Base-by-base conservation (phyloP, 116 monocot species). In the Dioscorea cayenensis region DNA sequence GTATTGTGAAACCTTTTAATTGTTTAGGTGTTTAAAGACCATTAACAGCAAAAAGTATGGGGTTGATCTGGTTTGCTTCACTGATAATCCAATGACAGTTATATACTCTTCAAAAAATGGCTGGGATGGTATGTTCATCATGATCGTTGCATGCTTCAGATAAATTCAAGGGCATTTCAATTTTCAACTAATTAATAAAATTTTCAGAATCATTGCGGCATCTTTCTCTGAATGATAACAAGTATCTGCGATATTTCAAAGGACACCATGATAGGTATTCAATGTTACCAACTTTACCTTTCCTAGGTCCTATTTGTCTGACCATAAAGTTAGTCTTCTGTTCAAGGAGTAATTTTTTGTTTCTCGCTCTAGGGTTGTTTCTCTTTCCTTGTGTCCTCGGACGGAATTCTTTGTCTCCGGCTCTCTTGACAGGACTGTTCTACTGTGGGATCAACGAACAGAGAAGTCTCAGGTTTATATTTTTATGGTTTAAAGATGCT, bases 11-110 rank as follows among this genome's bases (percentile, higher is more conserved):
- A 64, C 60, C 59, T 68, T 14, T 1, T 71, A 66, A 64, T 14
- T 50, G 76, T 38, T 22, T 70, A 97, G 97, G 79, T 97, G 97
- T 78, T 83, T 97, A 74, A 97, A 97, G 80, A 90, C 97, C 12
- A 97, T 97, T 70, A 97, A 97, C 80, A 97, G 97, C 82, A 97
- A 97, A 83, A 97, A 97, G 64, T 97, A 97, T 81, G 97, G 97
- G 52, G 97, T 97, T 77, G 97, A 97, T 77, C 82, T 97, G 28
- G 97, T 97, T 14, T 78, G 83, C 76, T 97, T 97, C 77, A 97
- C 97, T 72, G 83, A 83, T 77, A 86, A 93, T 80, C 93, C 97
- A 38, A 82, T 86, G 71, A 82, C 88, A 74, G 97, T 97, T 64
- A 87, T 97, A 81, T 93, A 93, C 83, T 93, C 93, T 51, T 97